Evolutionary conservation across 176 grass and related monocot genomes (phyloP).

Genomic region (Eragrostis nindensis): DNA sequence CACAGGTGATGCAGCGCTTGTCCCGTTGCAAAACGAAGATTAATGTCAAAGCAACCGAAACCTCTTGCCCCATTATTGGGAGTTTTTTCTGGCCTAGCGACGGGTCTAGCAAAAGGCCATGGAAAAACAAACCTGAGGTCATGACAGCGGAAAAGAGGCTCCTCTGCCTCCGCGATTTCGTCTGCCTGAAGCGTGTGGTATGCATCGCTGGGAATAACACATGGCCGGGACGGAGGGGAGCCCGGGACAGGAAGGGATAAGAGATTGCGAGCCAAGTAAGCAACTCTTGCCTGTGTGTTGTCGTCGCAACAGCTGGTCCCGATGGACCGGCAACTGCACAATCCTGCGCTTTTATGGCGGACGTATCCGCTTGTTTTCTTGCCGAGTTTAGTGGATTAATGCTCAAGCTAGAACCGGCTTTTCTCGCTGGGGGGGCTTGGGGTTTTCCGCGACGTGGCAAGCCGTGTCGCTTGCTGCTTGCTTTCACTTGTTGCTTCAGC

Average conservation of each 20-base stretch:
- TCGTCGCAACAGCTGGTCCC: not conserved
- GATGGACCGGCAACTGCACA: not conserved
- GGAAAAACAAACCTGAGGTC: slow-evolving; percentile 22
- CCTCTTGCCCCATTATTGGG: not conserved
- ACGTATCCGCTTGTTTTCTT: slow-evolving; percentile 24
- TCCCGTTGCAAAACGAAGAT: slow-evolving; percentile 41
- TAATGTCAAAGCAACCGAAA: slow-evolving; percentile 41
- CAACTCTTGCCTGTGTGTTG: not conserved
- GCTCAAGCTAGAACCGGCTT: slow-evolving; percentile 37
- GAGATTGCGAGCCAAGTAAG: slow-evolving; percentile 38
- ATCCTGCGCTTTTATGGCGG: slow-evolving; percentile 32
- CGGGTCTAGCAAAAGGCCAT: slow-evolving; percentile 25
- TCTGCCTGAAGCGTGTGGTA: not conserved
- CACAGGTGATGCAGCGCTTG: slow-evolving; percentile 40
- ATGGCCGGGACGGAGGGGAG: not conserved
- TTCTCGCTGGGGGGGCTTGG: not conserved
- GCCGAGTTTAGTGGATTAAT: slow-evolving; percentile 20
- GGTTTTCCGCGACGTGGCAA: not conserved
- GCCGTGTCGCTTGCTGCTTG: slow-evolving; percentile 14
- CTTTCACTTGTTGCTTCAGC: slow-evolving; percentile 19
- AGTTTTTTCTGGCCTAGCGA: not conserved
- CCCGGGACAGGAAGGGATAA: not conserved
- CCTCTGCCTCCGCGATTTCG: slow-evolving; percentile 5
- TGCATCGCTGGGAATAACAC: not conserved
- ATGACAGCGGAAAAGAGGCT: slow-evolving; percentile 19